These are phyloP conservation scores for Sporothrix globosa DNA, from an alignment of 2,329 filamentous ascomycete species.

Conservation along the genomic window DNA sequence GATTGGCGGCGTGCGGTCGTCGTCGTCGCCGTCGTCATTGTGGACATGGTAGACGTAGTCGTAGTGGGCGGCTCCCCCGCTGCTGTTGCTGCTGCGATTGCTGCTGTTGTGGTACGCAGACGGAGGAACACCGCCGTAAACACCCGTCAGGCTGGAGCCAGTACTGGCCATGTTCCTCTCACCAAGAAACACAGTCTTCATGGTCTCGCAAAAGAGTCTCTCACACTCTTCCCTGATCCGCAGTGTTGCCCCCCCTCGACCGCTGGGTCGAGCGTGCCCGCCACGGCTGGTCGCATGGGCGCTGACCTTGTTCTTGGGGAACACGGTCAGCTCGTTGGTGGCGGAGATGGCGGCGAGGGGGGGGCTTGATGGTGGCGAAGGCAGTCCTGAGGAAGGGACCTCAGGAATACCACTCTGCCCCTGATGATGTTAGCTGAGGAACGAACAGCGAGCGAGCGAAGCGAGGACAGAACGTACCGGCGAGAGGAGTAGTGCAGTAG, in stretches of 20 bases:
- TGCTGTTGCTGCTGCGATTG: too few relatives aligned
- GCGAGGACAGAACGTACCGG: conserved; percentile 58
- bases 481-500: conserved; percentile 91
- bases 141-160: conserved; percentile 87
- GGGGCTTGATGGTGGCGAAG: conserved; percentile 86
- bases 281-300: conserved; percentile 36
- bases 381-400: conserved; percentile 81
- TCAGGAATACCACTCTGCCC: conserved; percentile 95
- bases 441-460: neutral
- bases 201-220: conserved; percentile 98
- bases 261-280: conserved; percentile 27
- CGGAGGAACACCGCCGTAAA: conserved; percentile 45
- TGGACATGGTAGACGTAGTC: conserved; percentile 30
- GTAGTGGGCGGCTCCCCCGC: conserved; percentile 21
- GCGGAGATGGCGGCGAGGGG: conserved; percentile 76
- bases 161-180: conserved; percentile 77
- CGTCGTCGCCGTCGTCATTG: conserved; percentile 31
- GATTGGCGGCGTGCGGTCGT: conserved; percentile 53
- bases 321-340: conserved; percentile 67
- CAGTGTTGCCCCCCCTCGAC: conserved; percentile 87
- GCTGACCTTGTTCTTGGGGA: conserved; percentile 54
- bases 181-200: conserved; percentile 93
- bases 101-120: too few relatives aligned
- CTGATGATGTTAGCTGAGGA: conserved; percentile 46
- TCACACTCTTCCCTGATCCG: conserved; percentile 99